Conservation (phyloP, 2,329 filamentous ascomycete species). For the Microsporum ferrugineum region DNA sequence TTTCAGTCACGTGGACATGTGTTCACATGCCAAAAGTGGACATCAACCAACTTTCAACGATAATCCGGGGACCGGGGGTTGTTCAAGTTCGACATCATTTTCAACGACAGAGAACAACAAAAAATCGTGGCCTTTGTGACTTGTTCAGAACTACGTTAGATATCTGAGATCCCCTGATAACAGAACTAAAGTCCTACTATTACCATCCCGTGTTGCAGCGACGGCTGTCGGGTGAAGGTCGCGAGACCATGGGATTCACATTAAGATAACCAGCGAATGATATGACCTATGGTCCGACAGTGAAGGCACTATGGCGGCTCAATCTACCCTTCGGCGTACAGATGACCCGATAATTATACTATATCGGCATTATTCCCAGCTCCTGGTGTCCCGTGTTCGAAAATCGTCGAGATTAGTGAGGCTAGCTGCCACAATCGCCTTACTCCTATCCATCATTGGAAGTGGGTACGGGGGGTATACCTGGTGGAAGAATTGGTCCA, state of each 20-base stretch:
- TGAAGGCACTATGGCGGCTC: conserved; percentile 57
- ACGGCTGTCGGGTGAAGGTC: not conserved
- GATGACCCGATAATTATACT: conserved; percentile 58
- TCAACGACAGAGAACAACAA: not conserved
- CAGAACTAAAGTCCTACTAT: not conserved
- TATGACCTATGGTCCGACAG: not conserved
- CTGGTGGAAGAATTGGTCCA: conserved; percentile 61
- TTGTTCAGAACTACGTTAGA: not conserved
- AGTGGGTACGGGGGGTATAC: conserved; percentile 66
- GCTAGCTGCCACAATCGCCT: conserved; percentile 62
- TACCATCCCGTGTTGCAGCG: not conserved
- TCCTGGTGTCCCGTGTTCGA: conserved; percentile 43
- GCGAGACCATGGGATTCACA: not conserved
- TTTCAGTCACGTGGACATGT: not conserved
- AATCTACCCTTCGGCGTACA: conserved; percentile 63
- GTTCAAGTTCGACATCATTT: not conserved
- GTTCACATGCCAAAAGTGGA: not conserved
- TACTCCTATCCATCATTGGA: conserved; percentile 67
- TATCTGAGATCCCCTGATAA: not conserved
- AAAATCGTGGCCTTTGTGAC: not conserved
- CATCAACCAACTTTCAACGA: not conserved
- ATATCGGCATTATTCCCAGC: conserved; percentile 39
- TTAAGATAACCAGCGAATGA: not conserved
- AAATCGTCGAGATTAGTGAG: conserved; percentile 59
- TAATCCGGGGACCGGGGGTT: not conserved